phyloP scores from a whole-genome alignment of 306 rosid species.

The Cyamopsis tetragonoloba region DNA sequence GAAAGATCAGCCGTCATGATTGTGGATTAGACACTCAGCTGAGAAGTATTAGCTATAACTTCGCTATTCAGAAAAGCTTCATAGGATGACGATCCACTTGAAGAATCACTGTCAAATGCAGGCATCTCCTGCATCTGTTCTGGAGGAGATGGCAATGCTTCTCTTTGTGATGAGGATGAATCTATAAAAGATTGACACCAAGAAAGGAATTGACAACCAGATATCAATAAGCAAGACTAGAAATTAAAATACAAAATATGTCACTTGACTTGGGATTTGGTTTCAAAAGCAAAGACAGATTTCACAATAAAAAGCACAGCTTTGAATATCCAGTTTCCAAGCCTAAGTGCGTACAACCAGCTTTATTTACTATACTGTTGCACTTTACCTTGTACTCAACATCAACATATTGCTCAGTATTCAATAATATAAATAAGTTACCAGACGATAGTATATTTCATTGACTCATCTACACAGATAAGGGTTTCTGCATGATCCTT shows the following conservation, averaged over 20 bases:
- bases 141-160: constrained; percentile 58
- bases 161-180: constrained; percentile 49
- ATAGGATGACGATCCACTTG: constrained; percentile 67
- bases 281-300: background rate
- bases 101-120: constrained; percentile 68
- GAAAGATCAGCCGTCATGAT: constrained; percentile 7
- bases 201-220: background rate
- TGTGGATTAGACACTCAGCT: background rate
- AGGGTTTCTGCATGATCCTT: no score
- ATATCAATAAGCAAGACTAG: background rate
- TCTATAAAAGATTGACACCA: constrained; percentile 38
- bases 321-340: background rate
- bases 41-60: background rate
- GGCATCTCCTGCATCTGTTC: constrained; percentile 35
- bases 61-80: constrained; percentile 52
- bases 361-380: no score
- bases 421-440: no score
- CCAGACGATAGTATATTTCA: no score
- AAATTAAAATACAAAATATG: constrained; percentile 6
- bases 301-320: background rate
- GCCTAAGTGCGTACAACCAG: no score
- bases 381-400: no score
- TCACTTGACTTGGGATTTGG: background rate
- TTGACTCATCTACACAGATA: no score
- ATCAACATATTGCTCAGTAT: no score